phyloP scores from a whole-genome alignment of 108 stramenopile genomes.

The Epithemia pelagica region DNA sequence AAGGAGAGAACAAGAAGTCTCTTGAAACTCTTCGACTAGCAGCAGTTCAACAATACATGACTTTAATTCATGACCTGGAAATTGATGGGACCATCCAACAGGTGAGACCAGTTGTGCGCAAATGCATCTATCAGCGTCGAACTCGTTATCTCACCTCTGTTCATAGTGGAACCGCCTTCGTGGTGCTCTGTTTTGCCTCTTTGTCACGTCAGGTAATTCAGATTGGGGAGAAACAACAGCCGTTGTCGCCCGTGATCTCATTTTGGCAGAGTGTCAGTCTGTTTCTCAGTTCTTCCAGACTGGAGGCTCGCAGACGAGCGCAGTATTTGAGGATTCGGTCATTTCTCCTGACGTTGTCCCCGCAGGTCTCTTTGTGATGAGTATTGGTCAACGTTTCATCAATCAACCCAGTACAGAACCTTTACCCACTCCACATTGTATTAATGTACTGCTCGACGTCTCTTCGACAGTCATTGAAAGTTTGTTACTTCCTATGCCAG shows the following conservation, averaged over 20 bases:
- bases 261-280: conserved; percentile 48
- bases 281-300: not conserved
- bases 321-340: conserved; percentile 53
- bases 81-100: not conserved
- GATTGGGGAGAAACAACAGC: conserved; percentile 29
- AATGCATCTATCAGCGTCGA: too few relatives aligned
- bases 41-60: not conserved
- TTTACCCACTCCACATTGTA: not conserved
- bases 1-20: not conserved
- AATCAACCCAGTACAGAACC: not conserved
- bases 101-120: too few relatives aligned
- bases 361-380: conserved; percentile 50
- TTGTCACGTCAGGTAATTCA: conserved; percentile 27
- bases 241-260: conserved; percentile 26
- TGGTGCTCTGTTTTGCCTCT: conserved; percentile 41
- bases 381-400: conserved; percentile 24
- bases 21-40: not conserved
- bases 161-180: conserved; percentile 68
- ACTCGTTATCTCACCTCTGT: too few relatives aligned
- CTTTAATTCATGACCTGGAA: not conserved
- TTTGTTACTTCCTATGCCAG: conserved; percentile 26
- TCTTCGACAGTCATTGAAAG: conserved; percentile 9
- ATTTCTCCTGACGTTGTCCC: conserved; percentile 56
- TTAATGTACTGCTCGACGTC: not conserved
- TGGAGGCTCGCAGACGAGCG: conserved; percentile 14